These are phyloP conservation scores for Lactifluus pinguis DNA, from an alignment of 768 basidiomycete genomes.

Conservation along the genomic window DNA sequence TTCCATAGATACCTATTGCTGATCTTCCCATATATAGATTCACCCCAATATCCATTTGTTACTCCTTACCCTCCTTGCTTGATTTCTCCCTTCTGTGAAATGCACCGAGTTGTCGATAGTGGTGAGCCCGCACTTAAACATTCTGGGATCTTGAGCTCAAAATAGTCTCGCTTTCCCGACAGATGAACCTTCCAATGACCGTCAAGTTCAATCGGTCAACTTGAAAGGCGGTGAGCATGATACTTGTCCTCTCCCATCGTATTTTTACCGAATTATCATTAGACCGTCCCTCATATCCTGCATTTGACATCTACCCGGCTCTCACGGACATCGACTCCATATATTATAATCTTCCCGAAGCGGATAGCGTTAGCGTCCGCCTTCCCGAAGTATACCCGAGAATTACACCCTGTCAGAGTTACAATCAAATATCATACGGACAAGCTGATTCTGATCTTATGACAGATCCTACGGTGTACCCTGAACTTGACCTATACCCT, in stretches of 20 bases:
- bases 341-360: background rate
- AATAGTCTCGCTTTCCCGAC: background rate
- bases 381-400: constrained; percentile 4
- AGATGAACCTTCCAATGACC: background rate
- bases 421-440: background rate
- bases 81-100: background rate
- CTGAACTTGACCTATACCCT: constrained; percentile 13
- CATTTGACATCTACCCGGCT: constrained; percentile 5
- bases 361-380: background rate
- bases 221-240: background rate
- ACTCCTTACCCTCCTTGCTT: background rate
- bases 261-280: background rate
- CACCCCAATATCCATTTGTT: background rate
- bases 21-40: background rate
- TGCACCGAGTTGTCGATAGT: background rate
- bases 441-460: background rate
- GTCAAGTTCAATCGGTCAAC: background rate
- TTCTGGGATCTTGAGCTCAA: background rate
- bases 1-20: background rate
- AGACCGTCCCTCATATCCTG: background rate
- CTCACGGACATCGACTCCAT: background rate
- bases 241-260: background rate
- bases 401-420: constrained; percentile 3
- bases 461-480: constrained; percentile 11
- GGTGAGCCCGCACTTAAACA: background rate